Conservation (phyloP, 2,329 filamentous ascomycete species). For the Trichoderma citrinoviride region DNA sequence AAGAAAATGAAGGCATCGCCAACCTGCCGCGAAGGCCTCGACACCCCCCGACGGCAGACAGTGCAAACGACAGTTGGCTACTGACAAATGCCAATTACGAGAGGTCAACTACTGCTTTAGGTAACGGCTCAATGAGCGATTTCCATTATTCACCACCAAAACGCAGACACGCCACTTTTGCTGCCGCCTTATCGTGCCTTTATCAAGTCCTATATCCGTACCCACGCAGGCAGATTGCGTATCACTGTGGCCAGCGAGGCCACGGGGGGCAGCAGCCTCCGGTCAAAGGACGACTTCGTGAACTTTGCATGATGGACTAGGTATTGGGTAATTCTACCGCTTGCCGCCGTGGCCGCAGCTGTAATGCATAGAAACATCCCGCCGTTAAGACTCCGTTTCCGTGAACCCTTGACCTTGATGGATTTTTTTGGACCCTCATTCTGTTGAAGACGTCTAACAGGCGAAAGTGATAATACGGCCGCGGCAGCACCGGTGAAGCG, state of each 20-base stretch:
- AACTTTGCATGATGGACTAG: too few relatives aligned
- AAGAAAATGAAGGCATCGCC: conserved; percentile 20
- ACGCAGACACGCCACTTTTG: conserved; percentile 1
- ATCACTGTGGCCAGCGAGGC: conserved; percentile 1
- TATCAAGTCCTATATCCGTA: conserved; percentile 10
- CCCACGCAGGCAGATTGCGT: conserved; percentile 7
- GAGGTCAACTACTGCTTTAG: conserved; percentile 3
- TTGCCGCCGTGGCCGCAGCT: neutral
- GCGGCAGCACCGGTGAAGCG: conserved; percentile 14
- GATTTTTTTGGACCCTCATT: neutral
- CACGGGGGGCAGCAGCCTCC: conserved; percentile 10
- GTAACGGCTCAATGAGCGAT: conserved; percentile 19
- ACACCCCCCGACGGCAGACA: neutral
- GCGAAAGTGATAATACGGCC: conserved; percentile 6
- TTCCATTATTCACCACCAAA: conserved; percentile 20
- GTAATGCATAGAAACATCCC: neutral
- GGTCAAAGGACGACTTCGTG: neutral
- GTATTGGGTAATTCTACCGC: neutral
- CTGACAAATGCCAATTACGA: conserved; percentile 6
- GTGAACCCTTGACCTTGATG: neutral
- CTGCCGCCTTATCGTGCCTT: conserved; percentile 13
- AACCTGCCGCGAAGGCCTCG: neutral
- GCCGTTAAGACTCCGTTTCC: neutral
- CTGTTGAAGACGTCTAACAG: neutral
- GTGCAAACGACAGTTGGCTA: neutral